Percentiles rank a stretch among this genome's conserved stretches.
phyloP scores from a whole-genome alignment of 1,139 yeast species.

The Spathaspora sp. region DNA sequence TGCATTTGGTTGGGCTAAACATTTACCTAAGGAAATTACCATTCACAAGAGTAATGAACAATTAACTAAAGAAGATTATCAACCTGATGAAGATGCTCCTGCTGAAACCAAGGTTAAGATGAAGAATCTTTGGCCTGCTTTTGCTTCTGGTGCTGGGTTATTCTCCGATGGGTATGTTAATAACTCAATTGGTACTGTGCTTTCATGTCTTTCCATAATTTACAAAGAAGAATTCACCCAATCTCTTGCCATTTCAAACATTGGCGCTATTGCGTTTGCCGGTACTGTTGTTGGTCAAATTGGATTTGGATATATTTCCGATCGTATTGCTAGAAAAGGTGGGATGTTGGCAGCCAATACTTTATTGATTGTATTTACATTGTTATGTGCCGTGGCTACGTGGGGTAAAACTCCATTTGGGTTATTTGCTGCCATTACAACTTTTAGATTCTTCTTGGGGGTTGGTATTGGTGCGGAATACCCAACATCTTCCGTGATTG shows the following conservation, averaged over 20 bases:
- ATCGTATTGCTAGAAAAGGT: constrained; percentile 70
- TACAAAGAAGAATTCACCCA: constrained; percentile 63
- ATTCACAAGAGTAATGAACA: constrained; percentile 25
- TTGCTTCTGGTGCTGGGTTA: constrained; percentile 87
- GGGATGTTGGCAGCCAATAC: constrained; percentile 80
- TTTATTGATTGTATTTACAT: constrained; percentile 70
- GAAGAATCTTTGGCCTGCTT: constrained; percentile 63
- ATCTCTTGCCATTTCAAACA: constrained; percentile 71
- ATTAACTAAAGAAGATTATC: constrained; percentile 24
- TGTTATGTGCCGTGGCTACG: constrained; percentile 72
- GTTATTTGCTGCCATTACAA: constrained; percentile 76
- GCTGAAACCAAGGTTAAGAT: constrained; percentile 19
- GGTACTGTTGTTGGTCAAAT: constrained; percentile 92
- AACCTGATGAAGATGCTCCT: constrained; percentile 15
- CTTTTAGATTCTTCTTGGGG: constrained; percentile 84
- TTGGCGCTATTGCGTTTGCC: constrained; percentile 85
- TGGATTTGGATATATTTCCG: constrained; percentile 75
- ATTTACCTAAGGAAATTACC: constrained; percentile 24
- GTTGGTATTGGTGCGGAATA: constrained; percentile 88
- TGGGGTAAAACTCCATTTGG: constrained; percentile 81
- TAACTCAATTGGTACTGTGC: constrained; percentile 75
- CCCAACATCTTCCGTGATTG: constrained; percentile 90
- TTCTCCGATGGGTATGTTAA: constrained; percentile 91
- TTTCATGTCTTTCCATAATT: constrained; percentile 63
- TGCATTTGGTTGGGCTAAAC: constrained; percentile 35